phyloP scores from a whole-genome alignment of 768 basidiomycete species.

The Termitomyces sp. region DNA sequence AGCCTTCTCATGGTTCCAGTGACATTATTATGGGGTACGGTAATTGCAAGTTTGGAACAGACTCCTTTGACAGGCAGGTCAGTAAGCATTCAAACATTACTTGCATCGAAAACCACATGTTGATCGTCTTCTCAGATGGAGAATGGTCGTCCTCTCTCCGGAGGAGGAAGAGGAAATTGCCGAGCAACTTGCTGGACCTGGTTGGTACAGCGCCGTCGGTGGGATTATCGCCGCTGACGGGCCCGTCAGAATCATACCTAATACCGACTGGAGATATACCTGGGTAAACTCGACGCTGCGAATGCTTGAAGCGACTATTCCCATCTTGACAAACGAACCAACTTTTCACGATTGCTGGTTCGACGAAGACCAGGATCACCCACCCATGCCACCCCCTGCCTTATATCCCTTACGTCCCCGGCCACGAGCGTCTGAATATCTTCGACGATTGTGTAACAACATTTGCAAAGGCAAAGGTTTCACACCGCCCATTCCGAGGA shows the following conservation, averaged over 20 bases:
- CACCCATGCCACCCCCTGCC: conserved; percentile 76
- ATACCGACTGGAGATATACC: conserved; percentile 80
- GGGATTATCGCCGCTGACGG: conserved; percentile 70
- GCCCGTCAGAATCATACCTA: conserved; percentile 56
- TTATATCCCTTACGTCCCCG: conserved; percentile 79
- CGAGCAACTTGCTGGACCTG: conserved; percentile 71
- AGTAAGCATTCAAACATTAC: conserved; percentile 15
- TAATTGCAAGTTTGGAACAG: conserved; percentile 67
- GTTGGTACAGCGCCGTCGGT: conserved; percentile 82
- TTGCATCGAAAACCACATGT: not conserved
- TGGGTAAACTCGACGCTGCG: conserved; percentile 85
- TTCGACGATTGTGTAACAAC: conserved; percentile 52
- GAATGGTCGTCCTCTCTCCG: conserved; percentile 84
- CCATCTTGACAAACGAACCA: conserved; percentile 54
- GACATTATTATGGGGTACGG: conserved; percentile 58
- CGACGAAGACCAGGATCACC: conserved; percentile 38
- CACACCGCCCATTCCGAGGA: conserved; percentile 20
- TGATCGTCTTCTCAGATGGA: conserved; percentile 49
- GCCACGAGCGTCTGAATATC: conserved; percentile 66
- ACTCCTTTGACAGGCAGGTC: conserved; percentile 86
- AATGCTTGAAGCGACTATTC: conserved; percentile 70
- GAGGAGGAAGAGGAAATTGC: conserved; percentile 91
- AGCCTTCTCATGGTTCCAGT: conserved; percentile 57
- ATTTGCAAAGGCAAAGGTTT: conserved; percentile 34
- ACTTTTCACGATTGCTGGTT: conserved; percentile 54